These are phyloP conservation scores for Trichomonascaceae sp. DNA, from an alignment of 1,139 yeast species.

Conservation along the genomic window DNA sequence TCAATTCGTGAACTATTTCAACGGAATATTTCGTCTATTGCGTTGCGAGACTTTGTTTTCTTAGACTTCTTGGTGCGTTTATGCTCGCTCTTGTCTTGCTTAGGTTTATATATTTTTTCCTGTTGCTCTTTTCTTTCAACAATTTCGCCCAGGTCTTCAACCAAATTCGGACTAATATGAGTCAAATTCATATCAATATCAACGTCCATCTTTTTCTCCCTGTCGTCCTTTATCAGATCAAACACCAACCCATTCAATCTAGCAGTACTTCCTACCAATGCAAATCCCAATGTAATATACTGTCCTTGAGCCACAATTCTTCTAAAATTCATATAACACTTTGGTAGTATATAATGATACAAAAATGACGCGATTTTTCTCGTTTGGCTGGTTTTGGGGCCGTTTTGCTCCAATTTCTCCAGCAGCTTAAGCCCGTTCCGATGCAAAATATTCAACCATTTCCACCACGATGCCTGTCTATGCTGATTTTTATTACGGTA, in stretches of 20 bases:
- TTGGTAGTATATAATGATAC: constrained; percentile 39
- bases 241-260: constrained; percentile 30
- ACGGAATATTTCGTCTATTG: constrained; percentile 33
- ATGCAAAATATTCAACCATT: constrained; percentile 54
- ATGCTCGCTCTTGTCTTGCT: neutral
- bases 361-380: constrained; percentile 35
- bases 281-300: constrained; percentile 67
- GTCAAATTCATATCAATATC: neutral
- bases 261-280: constrained; percentile 54
- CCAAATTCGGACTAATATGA: neutral
- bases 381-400: constrained; percentile 17
- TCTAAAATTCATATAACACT: constrained; percentile 57
- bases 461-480: constrained; percentile 73
- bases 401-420: constrained; percentile 11
- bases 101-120: neutral
- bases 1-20: neutral
- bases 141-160: constrained; percentile 1
- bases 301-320: constrained; percentile 71
- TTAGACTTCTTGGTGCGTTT: constrained; percentile 17
- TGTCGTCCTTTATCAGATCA: constrained; percentile 23
- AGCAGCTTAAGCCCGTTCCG: constrained; percentile 35
- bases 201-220: neutral
- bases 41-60: constrained; percentile 21
- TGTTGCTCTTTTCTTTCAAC: neutral
- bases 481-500: constrained; percentile 77